phyloP scores from a whole-genome alignment of 2,329 filamentous ascomycete genomes.

The Claviceps paspali region DNA sequence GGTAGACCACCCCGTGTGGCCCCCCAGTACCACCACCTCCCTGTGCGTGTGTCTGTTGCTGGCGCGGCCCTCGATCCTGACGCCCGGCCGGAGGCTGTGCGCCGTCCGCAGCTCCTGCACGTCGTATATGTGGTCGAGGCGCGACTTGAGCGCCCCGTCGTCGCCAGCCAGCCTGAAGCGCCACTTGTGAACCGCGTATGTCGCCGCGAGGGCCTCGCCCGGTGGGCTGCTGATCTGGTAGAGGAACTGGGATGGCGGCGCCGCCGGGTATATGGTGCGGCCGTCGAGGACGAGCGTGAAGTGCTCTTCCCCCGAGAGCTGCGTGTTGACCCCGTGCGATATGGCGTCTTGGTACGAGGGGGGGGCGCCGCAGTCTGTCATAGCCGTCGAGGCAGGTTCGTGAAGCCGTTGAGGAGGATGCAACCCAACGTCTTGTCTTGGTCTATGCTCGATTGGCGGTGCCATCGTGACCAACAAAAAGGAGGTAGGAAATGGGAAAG shows the following conservation, averaged over 20 bases:
- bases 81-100: constrained; percentile 5
- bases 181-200: constrained; percentile 14
- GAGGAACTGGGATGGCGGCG: constrained; percentile 9
- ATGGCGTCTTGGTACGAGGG: constrained; percentile 3
- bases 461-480: too few relatives aligned
- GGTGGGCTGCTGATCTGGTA: constrained; percentile 14
- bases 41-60: constrained; percentile 10
- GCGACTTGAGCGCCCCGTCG: constrained; percentile 8
- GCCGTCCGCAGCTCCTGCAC: constrained; percentile 9
- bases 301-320: neutral
- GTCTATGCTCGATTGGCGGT: too few relatives aligned
- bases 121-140: constrained; percentile 16
- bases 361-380: too few relatives aligned
- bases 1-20: constrained; percentile 7
- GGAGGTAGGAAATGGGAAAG: too few relatives aligned
- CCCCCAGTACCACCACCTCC: constrained; percentile 8
- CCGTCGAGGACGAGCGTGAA: constrained; percentile 11
- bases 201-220: constrained; percentile 6
- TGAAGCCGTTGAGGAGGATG: too few relatives aligned
- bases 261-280: constrained; percentile 9
- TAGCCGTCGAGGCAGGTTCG: too few relatives aligned
- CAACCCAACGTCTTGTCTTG: too few relatives aligned
- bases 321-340: constrained; percentile 1
- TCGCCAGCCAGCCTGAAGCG: constrained; percentile 13
- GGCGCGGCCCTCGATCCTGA: constrained; percentile 10